Conservation (phyloP, 257 asterid species). For the Capsicum baccatum region DNA sequence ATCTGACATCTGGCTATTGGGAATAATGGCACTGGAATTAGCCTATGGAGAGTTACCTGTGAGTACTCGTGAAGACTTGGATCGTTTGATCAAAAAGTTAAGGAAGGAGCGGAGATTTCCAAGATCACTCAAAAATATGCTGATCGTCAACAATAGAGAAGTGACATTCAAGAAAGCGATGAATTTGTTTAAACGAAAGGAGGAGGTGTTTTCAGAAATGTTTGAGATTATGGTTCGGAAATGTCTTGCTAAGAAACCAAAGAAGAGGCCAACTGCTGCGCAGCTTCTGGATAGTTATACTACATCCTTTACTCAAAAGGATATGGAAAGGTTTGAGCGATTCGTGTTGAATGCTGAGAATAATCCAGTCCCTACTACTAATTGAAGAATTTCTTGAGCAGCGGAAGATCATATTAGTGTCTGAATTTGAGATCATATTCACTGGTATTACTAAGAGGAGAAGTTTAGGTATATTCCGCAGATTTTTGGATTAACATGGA, state of each 20-base stretch:
- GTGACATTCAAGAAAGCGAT: background rate
- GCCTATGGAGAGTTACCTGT: conserved; percentile 31
- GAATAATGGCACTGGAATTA: conserved; percentile 37
- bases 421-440: background rate
- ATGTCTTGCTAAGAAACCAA: conserved; percentile 25
- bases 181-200: background rate
- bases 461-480: background rate
- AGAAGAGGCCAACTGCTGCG: conserved; percentile 29
- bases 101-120: conserved; percentile 22
- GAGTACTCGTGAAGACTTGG: background rate
- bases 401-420: background rate
- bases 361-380: background rate
- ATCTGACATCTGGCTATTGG: conserved; percentile 40
- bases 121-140: background rate
- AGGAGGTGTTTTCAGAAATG: background rate
- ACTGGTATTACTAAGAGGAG: background rate
- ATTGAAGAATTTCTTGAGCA: background rate
- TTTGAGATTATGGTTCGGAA: conserved; percentile 26
- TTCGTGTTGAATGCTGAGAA: background rate
- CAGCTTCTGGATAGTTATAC: conserved; percentile 9
- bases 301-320: background rate
- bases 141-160: background rate
- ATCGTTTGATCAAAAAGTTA: background rate
- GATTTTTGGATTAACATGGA: background rate
- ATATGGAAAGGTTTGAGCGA: background rate